Evolutionary conservation across 805 yeast genomes (phyloP), one percentile per base, ranked within the genome.

Genomic region (Wickerhamomyces strasburgensis): DNA sequence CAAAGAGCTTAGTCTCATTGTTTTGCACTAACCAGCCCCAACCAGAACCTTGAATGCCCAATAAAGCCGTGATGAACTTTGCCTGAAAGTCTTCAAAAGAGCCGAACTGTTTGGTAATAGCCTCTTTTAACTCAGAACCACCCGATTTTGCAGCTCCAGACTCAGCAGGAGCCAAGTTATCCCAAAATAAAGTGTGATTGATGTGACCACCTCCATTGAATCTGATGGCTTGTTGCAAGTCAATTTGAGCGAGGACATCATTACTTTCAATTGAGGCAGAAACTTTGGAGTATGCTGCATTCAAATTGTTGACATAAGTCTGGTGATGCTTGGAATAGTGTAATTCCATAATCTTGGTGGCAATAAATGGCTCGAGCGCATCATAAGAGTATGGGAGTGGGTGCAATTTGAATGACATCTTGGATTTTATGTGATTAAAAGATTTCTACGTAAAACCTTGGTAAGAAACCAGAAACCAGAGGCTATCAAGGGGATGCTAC

Each of bases 161-260:
- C 3, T 27, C 27, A 8, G 34, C 37, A 14, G 76, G 75, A 7
- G 73, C 64, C 54, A 70, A 62, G 48, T 63, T 67, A 46, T 68
- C 67, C 73, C 73, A 70, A 58, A 70, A 70, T 42, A 70, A 57
- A 35, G 68, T 61, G 45, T 70, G 76, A 60, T 70, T 70, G 42
- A 67, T 62, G 58, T 70, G 69, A 16, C 75, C 75, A 36, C 75
- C 75, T 35, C 72, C 76, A 40, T 70, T 70, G 60, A 70, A 70
- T 47, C 67, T 67, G 57, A 70, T 68, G 38, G 58, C 56, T 42
- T 65, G 66, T 43, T 68, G 71, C 43, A 70, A 58, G 29, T 61
- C 72, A 37, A 70, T 56, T 42, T 67, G 60, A 33, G 61, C 55
- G 46, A 58, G 56, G 33, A 68, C 66, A 40, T 68, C 70, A 8